Conservation (phyloP, 1,284 basidiomycete species). For the Tausonia pullulans region DNA sequence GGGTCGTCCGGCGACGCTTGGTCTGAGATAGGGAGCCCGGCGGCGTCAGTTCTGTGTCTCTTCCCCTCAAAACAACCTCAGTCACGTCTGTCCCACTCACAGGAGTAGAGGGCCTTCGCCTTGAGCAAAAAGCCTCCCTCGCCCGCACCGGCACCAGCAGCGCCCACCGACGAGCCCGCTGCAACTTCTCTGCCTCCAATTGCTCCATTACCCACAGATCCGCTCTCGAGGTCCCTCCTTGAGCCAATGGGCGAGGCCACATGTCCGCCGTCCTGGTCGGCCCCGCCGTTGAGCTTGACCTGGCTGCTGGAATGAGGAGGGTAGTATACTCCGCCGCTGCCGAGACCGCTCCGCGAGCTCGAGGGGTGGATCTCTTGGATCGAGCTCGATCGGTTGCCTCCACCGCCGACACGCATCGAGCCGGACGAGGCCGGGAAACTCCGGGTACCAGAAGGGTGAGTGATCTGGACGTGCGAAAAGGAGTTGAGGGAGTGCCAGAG, state of each 20-base stretch:
- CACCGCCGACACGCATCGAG: conserved; percentile 8
- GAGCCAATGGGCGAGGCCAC: not conserved
- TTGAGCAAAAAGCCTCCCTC: conserved; percentile 49
- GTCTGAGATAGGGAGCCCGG: conserved; percentile 42
- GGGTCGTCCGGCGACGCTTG: conserved; percentile 86
- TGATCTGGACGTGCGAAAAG: conserved; percentile 47
- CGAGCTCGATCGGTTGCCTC: conserved; percentile 18
- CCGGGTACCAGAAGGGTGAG: conserved; percentile 40
- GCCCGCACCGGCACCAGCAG: not conserved
- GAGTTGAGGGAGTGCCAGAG: conserved; percentile 66
- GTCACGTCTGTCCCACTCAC: conserved; percentile 42
- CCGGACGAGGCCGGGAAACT: conserved; percentile 24
- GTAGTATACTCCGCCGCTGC: not conserved
- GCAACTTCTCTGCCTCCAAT: conserved; percentile 10
- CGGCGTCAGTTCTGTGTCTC: not conserved
- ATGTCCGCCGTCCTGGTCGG: not conserved
- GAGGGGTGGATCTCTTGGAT: conserved; percentile 16
- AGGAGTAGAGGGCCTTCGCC: conserved; percentile 79
- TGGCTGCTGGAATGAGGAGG: not conserved
- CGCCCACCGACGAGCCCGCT: not conserved
- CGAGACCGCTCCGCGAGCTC: not conserved
- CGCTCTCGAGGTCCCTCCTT: not conserved
- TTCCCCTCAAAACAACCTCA: not conserved
- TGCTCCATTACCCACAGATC: not conserved
- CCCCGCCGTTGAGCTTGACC: conserved; percentile 3